Evolutionary conservation across 2,329 filamentous ascomycete genomes (phyloP).

Genomic region (Botrytis elliptica): DNA sequence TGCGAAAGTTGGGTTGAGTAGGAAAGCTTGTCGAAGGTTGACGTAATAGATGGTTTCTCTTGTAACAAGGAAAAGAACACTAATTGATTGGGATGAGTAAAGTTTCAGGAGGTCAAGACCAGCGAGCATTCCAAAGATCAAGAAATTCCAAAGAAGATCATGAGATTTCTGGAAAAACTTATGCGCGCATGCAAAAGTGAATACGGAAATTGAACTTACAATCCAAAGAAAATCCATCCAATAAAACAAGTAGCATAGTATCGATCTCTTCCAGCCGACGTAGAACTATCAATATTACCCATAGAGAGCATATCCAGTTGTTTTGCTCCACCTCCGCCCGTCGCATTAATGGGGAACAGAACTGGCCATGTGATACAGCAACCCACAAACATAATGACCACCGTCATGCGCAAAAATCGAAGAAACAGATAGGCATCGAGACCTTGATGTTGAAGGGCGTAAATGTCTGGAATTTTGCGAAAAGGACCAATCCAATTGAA

Average conservation of each 20-base stretch:
- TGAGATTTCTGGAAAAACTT: not conserved
- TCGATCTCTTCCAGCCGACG: slow-evolving; percentile 53
- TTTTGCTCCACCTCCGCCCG: slow-evolving; percentile 62
- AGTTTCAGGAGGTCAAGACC: too few species aligned
- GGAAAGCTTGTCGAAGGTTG: slow-evolving; percentile 88
- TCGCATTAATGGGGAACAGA: slow-evolving; percentile 81
- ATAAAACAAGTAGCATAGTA: slow-evolving; percentile 76
- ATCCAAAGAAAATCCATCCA: slow-evolving; percentile 80
- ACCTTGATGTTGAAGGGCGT: slow-evolving; percentile 84
- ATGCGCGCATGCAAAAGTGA: not conserved
- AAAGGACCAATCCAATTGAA: slow-evolving; percentile 68
- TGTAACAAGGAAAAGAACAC: slow-evolving; percentile 79
- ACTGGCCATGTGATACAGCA: slow-evolving; percentile 84
- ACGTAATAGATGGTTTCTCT: slow-evolving; percentile 89
- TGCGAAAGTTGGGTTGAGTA: slow-evolving; percentile 79
- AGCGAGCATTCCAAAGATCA: too few species aligned
- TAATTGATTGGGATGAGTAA: not conserved
- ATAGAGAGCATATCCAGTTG: slow-evolving; percentile 80
- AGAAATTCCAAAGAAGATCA: not conserved
- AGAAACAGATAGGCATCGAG: slow-evolving; percentile 90
- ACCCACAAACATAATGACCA: slow-evolving; percentile 79
- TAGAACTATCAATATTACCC: slow-evolving; percentile 64
- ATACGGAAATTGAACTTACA: slow-evolving; percentile 41
- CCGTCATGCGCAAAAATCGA: slow-evolving; percentile 78
- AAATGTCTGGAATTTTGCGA: slow-evolving; percentile 69